Percentiles rank a stretch among this genome's conserved stretches.
These are phyloP conservation scores for Cladosporium sp. DNA, from an alignment of 2,329 filamentous ascomycete genomes.

Conservation along the genomic window DNA sequence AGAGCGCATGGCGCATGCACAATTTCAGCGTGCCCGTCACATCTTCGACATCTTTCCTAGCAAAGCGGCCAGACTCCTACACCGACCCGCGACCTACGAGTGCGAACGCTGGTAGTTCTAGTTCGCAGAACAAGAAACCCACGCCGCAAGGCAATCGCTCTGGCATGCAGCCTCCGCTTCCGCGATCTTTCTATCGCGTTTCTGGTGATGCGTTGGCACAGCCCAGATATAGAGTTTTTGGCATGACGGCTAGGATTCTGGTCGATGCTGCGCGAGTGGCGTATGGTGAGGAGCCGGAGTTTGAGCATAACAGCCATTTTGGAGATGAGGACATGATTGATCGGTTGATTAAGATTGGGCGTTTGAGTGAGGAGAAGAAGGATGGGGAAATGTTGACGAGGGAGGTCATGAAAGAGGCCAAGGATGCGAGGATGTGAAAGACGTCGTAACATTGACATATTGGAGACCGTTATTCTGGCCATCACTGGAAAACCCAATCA, in stretches of 20 bases:
- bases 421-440: constrained; percentile 27
- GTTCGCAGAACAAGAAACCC: not conserved
- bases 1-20: constrained; percentile 76
- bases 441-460: too few relatives aligned
- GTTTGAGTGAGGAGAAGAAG: constrained; percentile 48
- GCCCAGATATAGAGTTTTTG: constrained; percentile 73
- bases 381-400: constrained; percentile 43
- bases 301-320: constrained; percentile 65
- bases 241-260: constrained; percentile 87
- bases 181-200: constrained; percentile 25
- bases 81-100: constrained; percentile 17
- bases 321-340: constrained; percentile 64
- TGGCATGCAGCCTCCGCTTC: constrained; percentile 22
- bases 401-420: constrained; percentile 33
- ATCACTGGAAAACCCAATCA: not conserved
- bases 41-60: constrained; percentile 56
- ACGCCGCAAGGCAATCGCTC: not conserved
- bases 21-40: constrained; percentile 85
- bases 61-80: constrained; percentile 21
- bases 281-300: constrained; percentile 76
- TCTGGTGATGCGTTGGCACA: constrained; percentile 25
- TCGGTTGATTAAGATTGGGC: constrained; percentile 51
- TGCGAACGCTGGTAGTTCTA: not conserved
- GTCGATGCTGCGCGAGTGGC: constrained; percentile 84
- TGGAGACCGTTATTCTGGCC: too few relatives aligned